These are phyloP conservation scores for Saccharomycopsis sp. DNA, from an alignment of 805 yeast genomes.

Conservation along the genomic window DNA sequence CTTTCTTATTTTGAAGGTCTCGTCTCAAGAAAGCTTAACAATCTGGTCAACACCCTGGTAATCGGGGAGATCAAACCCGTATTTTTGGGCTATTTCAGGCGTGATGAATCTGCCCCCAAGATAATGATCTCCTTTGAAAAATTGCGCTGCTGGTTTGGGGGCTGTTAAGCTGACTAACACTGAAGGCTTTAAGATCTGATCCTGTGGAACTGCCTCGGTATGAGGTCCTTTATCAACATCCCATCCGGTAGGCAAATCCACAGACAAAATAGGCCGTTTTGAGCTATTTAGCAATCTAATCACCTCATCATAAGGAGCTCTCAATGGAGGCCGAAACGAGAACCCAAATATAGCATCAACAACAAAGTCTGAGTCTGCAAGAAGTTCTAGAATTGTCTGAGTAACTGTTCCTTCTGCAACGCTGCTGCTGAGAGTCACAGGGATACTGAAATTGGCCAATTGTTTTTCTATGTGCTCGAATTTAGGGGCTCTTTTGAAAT, in stretches of 20 bases:
- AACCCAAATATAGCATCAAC: conserved; percentile 91
- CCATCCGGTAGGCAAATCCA: conserved; percentile 97
- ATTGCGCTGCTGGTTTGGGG: conserved; percentile 79
- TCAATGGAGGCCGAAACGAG: conserved; percentile 82
- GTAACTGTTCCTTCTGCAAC: conserved; percentile 20
- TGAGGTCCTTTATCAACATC: conserved; percentile 85
- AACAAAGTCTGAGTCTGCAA: conserved; percentile 38
- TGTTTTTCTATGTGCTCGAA: conserved; percentile 61
- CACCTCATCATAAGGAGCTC: conserved; percentile 63
- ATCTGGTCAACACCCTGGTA: conserved; percentile 56
- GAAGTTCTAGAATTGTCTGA: conserved; percentile 18
- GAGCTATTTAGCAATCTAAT: conserved; percentile 34
- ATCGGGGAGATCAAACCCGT: conserved; percentile 59
- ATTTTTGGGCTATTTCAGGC: conserved; percentile 57
- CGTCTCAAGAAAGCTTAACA: conserved; percentile 30
- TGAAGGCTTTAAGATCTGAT: conserved; percentile 11
- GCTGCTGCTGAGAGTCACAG: conserved; percentile 37
- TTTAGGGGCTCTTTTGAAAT: conserved; percentile 48
- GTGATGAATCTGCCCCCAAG: conserved; percentile 89
- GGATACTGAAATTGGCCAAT: conserved; percentile 55
- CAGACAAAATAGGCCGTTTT: conserved; percentile 56
- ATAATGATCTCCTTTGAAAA: conserved; percentile 52
- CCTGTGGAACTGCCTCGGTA: conserved; percentile 28
- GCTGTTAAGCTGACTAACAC: conserved; percentile 82
- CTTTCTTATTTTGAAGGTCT: too few relatives aligned